phyloP scores from a whole-genome alignment of 2,329 filamentous ascomycete species.

The Didymella keratinophila region DNA sequence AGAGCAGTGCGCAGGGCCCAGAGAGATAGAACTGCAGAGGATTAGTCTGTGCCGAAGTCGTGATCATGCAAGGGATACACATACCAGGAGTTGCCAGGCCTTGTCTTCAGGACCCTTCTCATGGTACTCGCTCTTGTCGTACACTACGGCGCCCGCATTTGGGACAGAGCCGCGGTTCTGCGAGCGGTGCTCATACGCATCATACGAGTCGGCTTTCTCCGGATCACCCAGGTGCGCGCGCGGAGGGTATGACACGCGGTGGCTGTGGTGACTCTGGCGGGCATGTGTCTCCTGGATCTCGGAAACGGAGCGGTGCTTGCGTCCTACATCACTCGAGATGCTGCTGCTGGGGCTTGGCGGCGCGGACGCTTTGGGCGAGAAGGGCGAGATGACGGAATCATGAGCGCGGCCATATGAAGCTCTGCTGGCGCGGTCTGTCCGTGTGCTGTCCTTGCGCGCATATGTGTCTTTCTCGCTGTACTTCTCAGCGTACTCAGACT shows the following conservation, averaged over 20 bases:
- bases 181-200: slow-evolving; percentile 30
- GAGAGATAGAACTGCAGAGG: slow-evolving; percentile 60
- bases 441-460: slow-evolving; percentile 25
- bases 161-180: slow-evolving; percentile 31
- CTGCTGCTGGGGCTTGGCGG: slow-evolving; percentile 48
- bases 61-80: slow-evolving; percentile 4
- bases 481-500: slow-evolving; percentile 37
- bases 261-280: slow-evolving; percentile 2
- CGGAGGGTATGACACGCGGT: slow-evolving; percentile 31
- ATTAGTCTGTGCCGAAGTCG: slow-evolving; percentile 2
- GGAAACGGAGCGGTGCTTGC: slow-evolving; percentile 26
- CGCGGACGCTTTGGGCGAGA: slow-evolving; percentile 44
- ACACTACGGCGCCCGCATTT: slow-evolving; percentile 34
- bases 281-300: slow-evolving; percentile 25
- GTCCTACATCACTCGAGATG: slow-evolving; percentile 36
- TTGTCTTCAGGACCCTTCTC: slow-evolving; percentile 54
- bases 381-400: slow-evolving; percentile 51
- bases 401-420: slow-evolving; percentile 37
- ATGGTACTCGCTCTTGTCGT: slow-evolving; percentile 49
- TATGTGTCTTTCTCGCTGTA: slow-evolving; percentile 40
- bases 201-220: slow-evolving; percentile 40
- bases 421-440: slow-evolving; percentile 34
- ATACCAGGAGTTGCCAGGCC: slow-evolving; percentile 55
- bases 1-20: slow-evolving; percentile 62
- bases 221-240: slow-evolving; percentile 43